Evolutionary conservation across 345 rosid species (phyloP), one percentile per base, ranked within the genome.

Genomic region (Heritiera littoralis): DNA sequence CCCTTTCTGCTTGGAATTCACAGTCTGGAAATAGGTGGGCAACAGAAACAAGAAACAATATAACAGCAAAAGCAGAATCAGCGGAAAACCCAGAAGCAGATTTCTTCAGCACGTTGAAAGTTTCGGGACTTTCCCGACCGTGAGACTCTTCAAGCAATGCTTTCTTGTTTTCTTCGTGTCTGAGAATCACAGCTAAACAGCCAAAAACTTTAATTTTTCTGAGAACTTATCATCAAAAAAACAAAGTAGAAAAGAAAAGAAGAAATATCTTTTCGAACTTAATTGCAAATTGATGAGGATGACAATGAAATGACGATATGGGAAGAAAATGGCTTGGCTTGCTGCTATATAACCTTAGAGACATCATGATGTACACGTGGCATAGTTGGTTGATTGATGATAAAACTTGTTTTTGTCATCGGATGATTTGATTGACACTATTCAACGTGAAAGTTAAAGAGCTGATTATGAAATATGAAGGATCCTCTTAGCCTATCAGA

Each of bases 11-110:
- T 43, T 66, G 63, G 23, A 28, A 48, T 48, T 48, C 10, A 68
- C 80, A 72, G 77, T 69, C 46, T 71, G 83, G 60, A 78, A 84
- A 78, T 82, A 80, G 79, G 84, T 76, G 78, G 85, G 77, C 81
- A 74, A 60, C 43, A n/a, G 56, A 11, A 73, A 23, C 5, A 56
- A 48, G 13, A 10, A 48, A 69, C 41, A 60, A 23, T 7, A 23
- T 7, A 74, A 56, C 20, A 41, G 35, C 45, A 30, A 43, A 9
- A 48, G 13, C 51, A 48, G 51, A 48, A 48, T 48, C 55, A 69
- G 72, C 14, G 32, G 78, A 14, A 56, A 41, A 64, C 1, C 11
- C 28, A 17, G 30, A 41, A 60, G 38, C 17, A 6, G 4, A 28
- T 74, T 23, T 15, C 73, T 32, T 14, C 6, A 55, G 80, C 86